Evolutionary conservation across 2,329 filamentous ascomycete species (phyloP).

Genomic region (Aspergillus sergii): DNA sequence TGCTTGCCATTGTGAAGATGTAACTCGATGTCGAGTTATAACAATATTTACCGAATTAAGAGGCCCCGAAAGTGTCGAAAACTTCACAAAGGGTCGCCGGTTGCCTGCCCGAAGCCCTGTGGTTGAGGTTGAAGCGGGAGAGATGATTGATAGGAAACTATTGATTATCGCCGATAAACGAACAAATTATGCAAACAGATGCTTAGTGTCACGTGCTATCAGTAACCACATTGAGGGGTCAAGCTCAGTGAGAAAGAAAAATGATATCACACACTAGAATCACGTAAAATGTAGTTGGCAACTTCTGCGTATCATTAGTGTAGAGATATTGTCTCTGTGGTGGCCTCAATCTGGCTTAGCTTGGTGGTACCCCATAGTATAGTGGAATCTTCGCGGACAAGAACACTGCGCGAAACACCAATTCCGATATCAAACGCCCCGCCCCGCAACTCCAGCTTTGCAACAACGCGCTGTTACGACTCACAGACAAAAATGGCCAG

Average conservation of each 20-base stretch:
- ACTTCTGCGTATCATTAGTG: not conserved
- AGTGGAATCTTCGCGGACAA: not conserved
- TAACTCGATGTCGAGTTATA: not conserved
- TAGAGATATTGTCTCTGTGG: not conserved
- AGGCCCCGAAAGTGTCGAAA: not conserved
- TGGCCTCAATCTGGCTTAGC: not conserved
- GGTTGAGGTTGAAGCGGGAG: constrained; percentile 10
- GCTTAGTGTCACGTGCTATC: constrained; percentile 26
- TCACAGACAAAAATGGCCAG: constrained; percentile 38
- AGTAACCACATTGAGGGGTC: not conserved
- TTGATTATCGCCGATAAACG: constrained; percentile 10
- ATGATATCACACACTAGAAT: not conserved
- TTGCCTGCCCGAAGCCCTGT: constrained; percentile 6
- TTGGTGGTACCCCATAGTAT: not conserved
- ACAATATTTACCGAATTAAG: not conserved
- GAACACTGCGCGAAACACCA: constrained; percentile 8
- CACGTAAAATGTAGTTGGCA: not conserved
- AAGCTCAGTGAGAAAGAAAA: not conserved
- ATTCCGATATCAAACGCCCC: constrained; percentile 31
- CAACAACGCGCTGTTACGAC: constrained; percentile 21
- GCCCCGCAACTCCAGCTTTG: constrained; percentile 36
- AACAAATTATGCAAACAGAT: constrained; percentile 36
- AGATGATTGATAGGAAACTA: not conserved
- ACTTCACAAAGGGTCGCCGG: constrained; percentile 4
- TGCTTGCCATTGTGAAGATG: constrained; percentile 33